Evolutionary conservation across 1,139 yeast species (phyloP).

Genomic region (Torulaspora globosa): DNA sequence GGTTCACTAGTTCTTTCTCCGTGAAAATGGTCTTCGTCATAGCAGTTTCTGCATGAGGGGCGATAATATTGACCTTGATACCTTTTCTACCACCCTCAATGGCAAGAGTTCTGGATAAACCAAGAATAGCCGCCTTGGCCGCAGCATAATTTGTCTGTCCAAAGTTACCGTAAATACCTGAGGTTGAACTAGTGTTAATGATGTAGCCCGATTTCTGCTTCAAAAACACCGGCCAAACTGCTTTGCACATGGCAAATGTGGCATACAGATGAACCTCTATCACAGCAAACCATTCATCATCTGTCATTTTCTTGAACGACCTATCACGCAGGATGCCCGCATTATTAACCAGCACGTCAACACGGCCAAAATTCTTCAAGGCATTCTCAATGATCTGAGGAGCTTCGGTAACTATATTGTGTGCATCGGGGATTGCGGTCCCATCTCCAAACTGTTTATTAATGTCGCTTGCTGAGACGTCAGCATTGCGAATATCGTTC

Average conservation of each 20-base stretch:
- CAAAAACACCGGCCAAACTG: constrained; percentile 87
- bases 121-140: constrained; percentile 86
- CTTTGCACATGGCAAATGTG: constrained; percentile 75
- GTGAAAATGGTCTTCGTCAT: constrained; percentile 89
- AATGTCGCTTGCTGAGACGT: constrained; percentile 72
- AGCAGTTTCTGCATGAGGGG: constrained; percentile 97
- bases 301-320: constrained; percentile 80
- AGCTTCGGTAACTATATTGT: constrained; percentile 78
- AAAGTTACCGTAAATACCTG: constrained; percentile 95
- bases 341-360: constrained; percentile 83
- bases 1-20: constrained; percentile 67
- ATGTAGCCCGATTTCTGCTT: constrained; percentile 79
- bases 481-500: constrained; percentile 80
- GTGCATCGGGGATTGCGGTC: constrained; percentile 76
- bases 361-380: constrained; percentile 69
- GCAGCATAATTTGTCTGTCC: constrained; percentile 97
- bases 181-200: constrained; percentile 87
- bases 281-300: constrained; percentile 79
- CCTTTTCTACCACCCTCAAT: constrained; percentile 80
- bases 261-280: constrained; percentile 80
- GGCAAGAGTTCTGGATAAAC: constrained; percentile 81
- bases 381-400: constrained; percentile 77
- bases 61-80: constrained; percentile 77
- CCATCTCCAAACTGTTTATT: constrained; percentile 58
- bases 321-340: constrained; percentile 94